These are phyloP conservation scores for Acacia crassicarpa DNA, from an alignment of 306 rosid genomes.

Conservation along the genomic window DNA sequence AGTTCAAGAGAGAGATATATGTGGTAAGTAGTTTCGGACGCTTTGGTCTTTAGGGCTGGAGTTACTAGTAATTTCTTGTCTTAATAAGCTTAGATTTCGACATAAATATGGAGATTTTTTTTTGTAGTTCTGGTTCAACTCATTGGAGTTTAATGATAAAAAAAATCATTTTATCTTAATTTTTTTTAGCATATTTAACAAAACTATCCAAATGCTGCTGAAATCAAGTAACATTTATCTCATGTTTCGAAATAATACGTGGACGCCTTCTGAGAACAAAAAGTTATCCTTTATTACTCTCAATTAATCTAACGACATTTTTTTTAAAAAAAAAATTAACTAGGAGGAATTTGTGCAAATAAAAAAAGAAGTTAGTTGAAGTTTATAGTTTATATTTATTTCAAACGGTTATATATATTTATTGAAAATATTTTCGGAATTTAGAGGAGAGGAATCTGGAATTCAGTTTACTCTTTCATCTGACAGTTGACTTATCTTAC, in stretches of 20 bases:
- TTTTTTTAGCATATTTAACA: neutral
- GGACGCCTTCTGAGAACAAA: neutral
- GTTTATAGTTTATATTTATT: neutral
- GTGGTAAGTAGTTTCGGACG: slow-evolving; percentile 65
- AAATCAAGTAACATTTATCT: neutral
- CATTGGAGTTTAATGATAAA: neutral
- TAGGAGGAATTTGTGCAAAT: neutral
- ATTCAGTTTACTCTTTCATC: neutral
- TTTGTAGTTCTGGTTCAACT: neutral
- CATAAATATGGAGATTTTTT: neutral
- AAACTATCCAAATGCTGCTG: neutral
- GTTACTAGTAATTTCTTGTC: neutral
- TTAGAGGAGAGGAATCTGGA: neutral
- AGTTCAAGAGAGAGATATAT: slow-evolving; percentile 88
- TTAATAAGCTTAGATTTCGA: neutral
- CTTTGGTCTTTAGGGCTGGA: slow-evolving; percentile 8
- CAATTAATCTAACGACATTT: neutral
- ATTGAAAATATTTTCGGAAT: neutral
- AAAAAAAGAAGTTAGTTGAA: neutral
- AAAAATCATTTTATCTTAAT: neutral
- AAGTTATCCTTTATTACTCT: neutral
- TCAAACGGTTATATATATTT: too few species aligned
- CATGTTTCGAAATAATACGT: neutral
- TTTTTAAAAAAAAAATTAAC: neutral
- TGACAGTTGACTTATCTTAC: slow-evolving; percentile 4